Percentiles rank a stretch among this genome's conserved stretches.
phyloP scores from a whole-genome alignment of 371 early-diverging fungal genomes.

The Homolaphlyctis polyrhiza region DNA sequence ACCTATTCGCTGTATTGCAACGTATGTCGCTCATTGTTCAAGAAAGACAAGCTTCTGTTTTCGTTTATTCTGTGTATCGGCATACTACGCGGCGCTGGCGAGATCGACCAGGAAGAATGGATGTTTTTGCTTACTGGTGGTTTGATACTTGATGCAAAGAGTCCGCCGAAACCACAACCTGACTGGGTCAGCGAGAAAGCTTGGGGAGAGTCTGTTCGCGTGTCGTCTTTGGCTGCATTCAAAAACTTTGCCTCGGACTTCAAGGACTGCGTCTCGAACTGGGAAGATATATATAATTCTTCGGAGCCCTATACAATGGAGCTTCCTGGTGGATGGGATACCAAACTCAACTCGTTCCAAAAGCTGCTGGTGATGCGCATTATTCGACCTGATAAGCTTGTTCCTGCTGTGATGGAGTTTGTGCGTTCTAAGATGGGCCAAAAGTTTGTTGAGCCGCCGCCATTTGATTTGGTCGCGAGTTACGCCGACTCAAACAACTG shows the following conservation, averaged over 20 bases:
- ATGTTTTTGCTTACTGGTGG: constrained; percentile 53
- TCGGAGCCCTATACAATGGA: constrained; percentile 36
- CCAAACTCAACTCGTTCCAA: constrained; percentile 37
- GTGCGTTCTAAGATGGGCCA: constrained; percentile 46
- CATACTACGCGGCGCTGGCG: constrained; percentile 36
- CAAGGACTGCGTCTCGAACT: constrained; percentile 11
- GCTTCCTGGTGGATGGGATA: constrained; percentile 42
- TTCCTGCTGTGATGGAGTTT: constrained; percentile 47
- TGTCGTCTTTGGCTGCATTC: constrained; percentile 37
- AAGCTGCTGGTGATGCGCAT: constrained; percentile 40
- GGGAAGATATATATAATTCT: constrained; percentile 37
- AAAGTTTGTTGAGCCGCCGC: constrained; percentile 52
- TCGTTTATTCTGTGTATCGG: constrained; percentile 50
- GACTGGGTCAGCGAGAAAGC: constrained; percentile 46
- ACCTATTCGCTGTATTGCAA: constrained; percentile 53
- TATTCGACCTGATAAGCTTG: constrained; percentile 47
- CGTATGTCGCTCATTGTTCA: constrained; percentile 54
- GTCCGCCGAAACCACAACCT: constrained; percentile 44
- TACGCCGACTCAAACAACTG: constrained; percentile 45
- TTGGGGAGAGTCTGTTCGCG: constrained; percentile 40
- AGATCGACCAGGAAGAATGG: constrained; percentile 49
- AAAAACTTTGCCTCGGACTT: constrained; percentile 31
- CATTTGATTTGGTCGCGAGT: constrained; percentile 48
- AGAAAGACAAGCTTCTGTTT: constrained; percentile 56
- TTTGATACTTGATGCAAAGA: constrained; percentile 29